A percentile compares a stretch with the other conserved stretches of the same genome.
Evolutionary conservation across 495 filamentous ascomycete species (phyloP).

Genomic region (Trichoderma asperelloides): DNA sequence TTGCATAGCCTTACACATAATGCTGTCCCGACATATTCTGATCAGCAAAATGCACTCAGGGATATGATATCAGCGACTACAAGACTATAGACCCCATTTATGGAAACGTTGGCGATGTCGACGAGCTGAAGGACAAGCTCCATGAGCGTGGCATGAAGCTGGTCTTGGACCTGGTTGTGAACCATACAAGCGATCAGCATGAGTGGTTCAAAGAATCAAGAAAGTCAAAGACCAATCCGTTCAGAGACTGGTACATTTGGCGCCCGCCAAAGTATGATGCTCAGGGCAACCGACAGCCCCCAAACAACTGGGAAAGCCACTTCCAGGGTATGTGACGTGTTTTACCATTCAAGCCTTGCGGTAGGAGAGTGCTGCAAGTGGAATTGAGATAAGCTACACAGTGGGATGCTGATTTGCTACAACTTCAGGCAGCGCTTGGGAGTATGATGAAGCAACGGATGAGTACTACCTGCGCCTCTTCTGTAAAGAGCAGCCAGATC

Average conservation of each 20-base stretch:
- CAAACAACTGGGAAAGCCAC: constrained; percentile 49
- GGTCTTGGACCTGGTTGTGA: constrained; percentile 55
- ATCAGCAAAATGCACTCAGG: constrained; percentile 15
- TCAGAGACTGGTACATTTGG: constrained; percentile 58
- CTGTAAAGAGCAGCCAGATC: constrained; percentile 46
- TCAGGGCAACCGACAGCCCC: constrained; percentile 43
- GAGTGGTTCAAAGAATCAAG: constrained; percentile 54
- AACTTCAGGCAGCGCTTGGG: constrained; percentile 22
- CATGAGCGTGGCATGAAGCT: constrained; percentile 49
- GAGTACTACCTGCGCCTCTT: constrained; percentile 58
- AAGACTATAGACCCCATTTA: constrained; percentile 50
- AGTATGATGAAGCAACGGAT: constrained; percentile 41
- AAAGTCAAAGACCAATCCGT: constrained; percentile 40
- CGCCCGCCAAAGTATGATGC: constrained; percentile 39
- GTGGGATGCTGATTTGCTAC: constrained; percentile 24
- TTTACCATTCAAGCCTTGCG: not conserved
- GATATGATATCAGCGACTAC: constrained; percentile 59
- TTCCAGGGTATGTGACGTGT: constrained; percentile 22
- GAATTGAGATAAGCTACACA: not conserved
- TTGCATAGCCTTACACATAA: no score
- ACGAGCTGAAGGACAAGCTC: constrained; percentile 45
- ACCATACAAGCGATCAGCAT: constrained; percentile 57
- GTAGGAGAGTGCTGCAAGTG: not conserved
- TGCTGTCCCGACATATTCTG: not conserved
- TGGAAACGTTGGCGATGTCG: constrained; percentile 54